Evolutionary conservation across 78 protist species (phyloP).

Genomic region (Isochrysis galbana): DNA sequence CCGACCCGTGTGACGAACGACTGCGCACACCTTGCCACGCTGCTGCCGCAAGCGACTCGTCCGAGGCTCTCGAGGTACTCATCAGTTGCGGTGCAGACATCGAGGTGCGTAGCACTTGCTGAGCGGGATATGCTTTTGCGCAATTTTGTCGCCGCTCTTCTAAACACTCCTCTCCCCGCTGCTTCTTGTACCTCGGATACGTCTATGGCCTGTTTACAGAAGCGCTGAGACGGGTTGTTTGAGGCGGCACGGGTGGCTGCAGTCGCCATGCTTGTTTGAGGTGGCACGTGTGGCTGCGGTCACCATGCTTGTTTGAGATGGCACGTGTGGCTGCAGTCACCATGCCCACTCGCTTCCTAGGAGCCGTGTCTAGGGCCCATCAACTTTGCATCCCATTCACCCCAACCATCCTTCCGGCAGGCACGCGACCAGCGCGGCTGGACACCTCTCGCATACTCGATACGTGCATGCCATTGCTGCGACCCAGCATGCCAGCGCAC

Average conservation of each 20-base stretch:
- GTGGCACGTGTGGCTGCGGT: background rate
- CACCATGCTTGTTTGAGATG: background rate
- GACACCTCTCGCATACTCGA: background rate
- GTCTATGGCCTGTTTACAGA: too few relatives aligned
- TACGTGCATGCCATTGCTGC: background rate
- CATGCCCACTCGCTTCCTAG: too few relatives aligned
- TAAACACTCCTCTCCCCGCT: background rate
- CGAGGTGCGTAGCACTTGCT: too few relatives aligned
- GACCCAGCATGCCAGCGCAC: background rate
- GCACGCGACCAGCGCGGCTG: background rate
- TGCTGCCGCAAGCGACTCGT: background rate
- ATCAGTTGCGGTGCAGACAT: background rate
- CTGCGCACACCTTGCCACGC: background rate
- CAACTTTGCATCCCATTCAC: too few relatives aligned
- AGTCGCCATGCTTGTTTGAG: background rate
- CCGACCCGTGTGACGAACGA: background rate
- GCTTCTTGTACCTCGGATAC: background rate
- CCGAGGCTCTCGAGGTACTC: background rate
- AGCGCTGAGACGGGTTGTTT: too few relatives aligned
- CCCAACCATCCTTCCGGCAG: too few relatives aligned
- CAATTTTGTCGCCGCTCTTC: background rate
- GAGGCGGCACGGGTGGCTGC: too few relatives aligned
- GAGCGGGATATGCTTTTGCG: too few relatives aligned
- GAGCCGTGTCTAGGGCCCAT: too few relatives aligned
- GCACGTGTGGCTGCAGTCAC: background rate